Evolutionary conservation across 202 grass and related monocot genomes (phyloP), one percentile per base, ranked within the genome.

Genomic region (Eragrostis tef): DNA sequence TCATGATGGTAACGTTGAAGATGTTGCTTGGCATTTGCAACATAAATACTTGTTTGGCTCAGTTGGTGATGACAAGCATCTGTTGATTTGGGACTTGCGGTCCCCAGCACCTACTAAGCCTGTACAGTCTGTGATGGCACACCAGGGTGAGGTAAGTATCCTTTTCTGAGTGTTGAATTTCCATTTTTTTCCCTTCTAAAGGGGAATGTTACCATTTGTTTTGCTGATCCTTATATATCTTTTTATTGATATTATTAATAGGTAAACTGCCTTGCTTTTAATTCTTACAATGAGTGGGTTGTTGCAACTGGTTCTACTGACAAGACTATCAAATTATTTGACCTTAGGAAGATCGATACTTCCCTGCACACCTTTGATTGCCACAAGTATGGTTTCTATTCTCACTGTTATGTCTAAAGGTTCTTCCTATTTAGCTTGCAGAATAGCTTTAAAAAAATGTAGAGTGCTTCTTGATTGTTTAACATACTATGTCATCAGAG

Each of bases 281-380:
- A 98, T 77, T 92, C 95, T 10, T 98, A 94, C 79, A 98, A 98
- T 74, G 92, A 94, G 77, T 98, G 95, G 95, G 85, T 98, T 82
- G 92, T 98, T 59, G 92, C 95, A 86, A 98, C 95, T 65, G 95
- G 92, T 80, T 98, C 95, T 74, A 91, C 92, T 10, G 92, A 98
- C 70, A 94, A 98, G 80, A 94, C 95, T 72, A 92, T 98, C 25
- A 98, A 95, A 80, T 90, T 98, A 74, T 98, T 94, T 83, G 95
- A 98, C 76, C 88, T 98, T 83, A 89, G 95, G 29, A 98, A 93
- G 87, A 87, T 98, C 15, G 88, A 85, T 75, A 88, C 82, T 60
- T 60, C 92, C 64, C 70, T 98, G 20, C 90, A 98, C 80, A 93
- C 95, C 65, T 94, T 98, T 73, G 90, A 98, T 34, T 85, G 88